Conservation (phyloP, 352 stramenopile genomes). For the Thraustotheca clavata region DNA sequence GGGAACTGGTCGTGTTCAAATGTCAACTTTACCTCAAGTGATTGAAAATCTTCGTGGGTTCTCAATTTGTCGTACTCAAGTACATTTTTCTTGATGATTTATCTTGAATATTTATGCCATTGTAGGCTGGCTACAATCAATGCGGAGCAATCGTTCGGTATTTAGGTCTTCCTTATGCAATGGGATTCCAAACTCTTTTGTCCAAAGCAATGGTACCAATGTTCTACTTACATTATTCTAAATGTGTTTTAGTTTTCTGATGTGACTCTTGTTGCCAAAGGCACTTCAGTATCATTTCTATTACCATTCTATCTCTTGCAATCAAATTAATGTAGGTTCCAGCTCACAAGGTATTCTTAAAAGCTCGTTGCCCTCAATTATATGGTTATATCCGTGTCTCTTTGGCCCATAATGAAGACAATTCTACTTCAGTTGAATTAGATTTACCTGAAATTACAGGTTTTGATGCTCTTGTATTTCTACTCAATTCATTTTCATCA, state of each 20-base stretch:
- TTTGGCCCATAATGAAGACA: not conserved
- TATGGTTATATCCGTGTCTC: constrained; percentile 9
- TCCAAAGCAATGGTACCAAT: constrained; percentile 14
- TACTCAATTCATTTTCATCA: not conserved
- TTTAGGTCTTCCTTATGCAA: constrained; percentile 50
- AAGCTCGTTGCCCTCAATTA: constrained; percentile 11
- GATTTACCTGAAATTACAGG: not conserved
- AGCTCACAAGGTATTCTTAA: constrained; percentile 8
- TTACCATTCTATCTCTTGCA: not conserved
- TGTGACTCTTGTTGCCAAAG: constrained; percentile 36
- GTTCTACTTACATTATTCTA: not conserved
- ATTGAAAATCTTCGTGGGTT: constrained; percentile 56
- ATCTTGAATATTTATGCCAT: not conserved
- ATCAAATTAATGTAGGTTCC: not conserved
- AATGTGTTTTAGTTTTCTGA: constrained; percentile 38
- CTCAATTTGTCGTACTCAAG: constrained; percentile 35
- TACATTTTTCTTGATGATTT: not conserved
- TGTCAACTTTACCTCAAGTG: constrained; percentile 54
- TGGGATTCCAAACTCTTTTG: constrained; percentile 50
- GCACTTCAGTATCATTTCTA: constrained; percentile 18
- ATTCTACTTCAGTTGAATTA: not conserved
- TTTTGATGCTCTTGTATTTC: not conserved
- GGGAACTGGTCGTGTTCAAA: constrained; percentile 64
- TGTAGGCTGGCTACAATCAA: constrained; percentile 55
- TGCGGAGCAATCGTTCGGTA: constrained; percentile 43